Percentiles rank a stretch among this genome's conserved stretches.
phyloP scores from a whole-genome alignment of 345 rosid genomes.

The Linum lewisii region DNA sequence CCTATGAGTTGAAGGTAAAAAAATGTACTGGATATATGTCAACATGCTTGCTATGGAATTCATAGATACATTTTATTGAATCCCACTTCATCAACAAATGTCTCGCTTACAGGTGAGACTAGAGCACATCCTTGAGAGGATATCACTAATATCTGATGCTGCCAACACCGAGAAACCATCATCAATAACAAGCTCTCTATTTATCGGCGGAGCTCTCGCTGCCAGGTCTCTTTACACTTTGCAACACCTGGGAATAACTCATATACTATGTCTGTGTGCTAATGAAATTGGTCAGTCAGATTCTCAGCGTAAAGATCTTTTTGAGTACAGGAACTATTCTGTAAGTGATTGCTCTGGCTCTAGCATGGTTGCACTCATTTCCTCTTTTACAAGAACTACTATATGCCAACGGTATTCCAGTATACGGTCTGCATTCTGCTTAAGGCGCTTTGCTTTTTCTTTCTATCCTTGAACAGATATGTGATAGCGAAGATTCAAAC shows the following conservation, averaged over 20 bases:
- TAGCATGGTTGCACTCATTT: not conserved
- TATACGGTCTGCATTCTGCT: not conserved
- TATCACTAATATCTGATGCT: constrained; percentile 84
- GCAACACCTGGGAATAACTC: constrained; percentile 72
- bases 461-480: constrained; percentile 41
- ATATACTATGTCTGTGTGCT: constrained; percentile 81
- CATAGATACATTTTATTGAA: not conserved
- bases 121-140: constrained; percentile 95
- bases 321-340: constrained; percentile 71
- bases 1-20: constrained; percentile 94
- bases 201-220: constrained; percentile 91
- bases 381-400: not conserved
- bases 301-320: constrained; percentile 71
- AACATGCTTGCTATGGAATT: not conserved
- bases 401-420: not conserved
- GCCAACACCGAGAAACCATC: constrained; percentile 96
- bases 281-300: constrained; percentile 98
- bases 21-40: not conserved
- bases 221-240: constrained; percentile 80
- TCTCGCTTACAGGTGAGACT: constrained; percentile 72
- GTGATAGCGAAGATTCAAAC: constrained; percentile 71
- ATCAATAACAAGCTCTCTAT: constrained; percentile 50
- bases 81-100: not conserved
- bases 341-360: constrained; percentile 34
- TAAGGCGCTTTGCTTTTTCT: not conserved